Evolutionary conservation across 2,329 filamentous ascomycete species (phyloP).

Genomic region (Chaetomiaceae sp.): DNA sequence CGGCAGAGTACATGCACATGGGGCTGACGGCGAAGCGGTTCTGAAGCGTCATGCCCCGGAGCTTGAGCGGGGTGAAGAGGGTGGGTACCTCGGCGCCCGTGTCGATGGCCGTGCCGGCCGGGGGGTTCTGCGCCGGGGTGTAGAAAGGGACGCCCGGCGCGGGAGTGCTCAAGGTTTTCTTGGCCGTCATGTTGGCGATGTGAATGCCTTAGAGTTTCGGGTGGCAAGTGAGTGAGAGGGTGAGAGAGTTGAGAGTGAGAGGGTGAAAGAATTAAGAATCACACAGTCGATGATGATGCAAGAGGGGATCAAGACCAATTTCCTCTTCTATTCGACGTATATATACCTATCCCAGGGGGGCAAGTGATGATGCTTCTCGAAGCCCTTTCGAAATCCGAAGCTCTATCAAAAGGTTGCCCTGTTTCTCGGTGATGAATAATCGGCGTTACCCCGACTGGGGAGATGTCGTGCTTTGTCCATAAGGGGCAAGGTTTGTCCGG

Average conservation of each 20-base stretch:
- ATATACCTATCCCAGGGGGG: no score
- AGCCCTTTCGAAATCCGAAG: no score
- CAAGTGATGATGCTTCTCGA: no score
- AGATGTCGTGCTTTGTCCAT: not conserved
- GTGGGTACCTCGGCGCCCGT: conserved; percentile 41
- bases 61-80: conserved; percentile 52
- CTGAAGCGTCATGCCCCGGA: conserved; percentile 47
- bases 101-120: conserved; percentile 43
- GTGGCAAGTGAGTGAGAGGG: not conserved
- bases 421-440: no score
- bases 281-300: no score
- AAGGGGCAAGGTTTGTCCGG: no score
- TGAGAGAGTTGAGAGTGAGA: not conserved
- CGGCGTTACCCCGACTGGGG: not conserved
- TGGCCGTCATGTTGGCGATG: conserved; percentile 21
- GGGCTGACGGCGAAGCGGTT: conserved; percentile 57
- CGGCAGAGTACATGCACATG: conserved; percentile 57
- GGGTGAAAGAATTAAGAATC: no score
- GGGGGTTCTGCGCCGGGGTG: conserved; percentile 50
- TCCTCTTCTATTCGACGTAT: no score
- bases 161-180: conserved; percentile 33
- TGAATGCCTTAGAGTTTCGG: not conserved
- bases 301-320: no score
- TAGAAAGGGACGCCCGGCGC: conserved; percentile 47
- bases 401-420: no score